phyloP scores from a whole-genome alignment of 2,329 filamentous ascomycete genomes.

The Sporothrix phasma region DNA sequence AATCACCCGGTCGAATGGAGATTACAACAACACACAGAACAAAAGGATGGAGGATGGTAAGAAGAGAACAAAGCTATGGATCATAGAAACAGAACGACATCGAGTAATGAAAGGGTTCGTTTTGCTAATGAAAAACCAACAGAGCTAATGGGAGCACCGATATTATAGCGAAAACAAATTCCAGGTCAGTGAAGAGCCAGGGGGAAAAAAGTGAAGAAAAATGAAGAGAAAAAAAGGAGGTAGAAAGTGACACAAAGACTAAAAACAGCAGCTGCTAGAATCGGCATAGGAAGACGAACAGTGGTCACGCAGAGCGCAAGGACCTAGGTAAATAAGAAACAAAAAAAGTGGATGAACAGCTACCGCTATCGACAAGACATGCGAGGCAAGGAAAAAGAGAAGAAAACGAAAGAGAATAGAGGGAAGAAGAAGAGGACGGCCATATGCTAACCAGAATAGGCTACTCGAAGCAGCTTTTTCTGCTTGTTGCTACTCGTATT shows the following conservation, averaged over 20 bases:
- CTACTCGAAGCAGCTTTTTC: not conserved
- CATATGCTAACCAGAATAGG: slow-evolving; percentile 7
- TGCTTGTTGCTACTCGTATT: not conserved
- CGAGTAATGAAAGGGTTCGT: no score
- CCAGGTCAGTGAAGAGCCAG: not conserved
- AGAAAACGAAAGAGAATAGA: not conserved
- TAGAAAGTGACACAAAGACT: not conserved
- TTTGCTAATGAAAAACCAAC: slow-evolving; percentile 1
- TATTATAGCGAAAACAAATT: slow-evolving; percentile 4
- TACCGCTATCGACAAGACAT: not conserved
- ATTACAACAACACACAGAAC: not conserved
- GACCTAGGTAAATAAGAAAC: not conserved
- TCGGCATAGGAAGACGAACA: not conserved
- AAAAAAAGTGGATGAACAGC: slow-evolving; percentile 6
- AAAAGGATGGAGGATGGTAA: not conserved
- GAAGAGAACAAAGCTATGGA: not conserved
- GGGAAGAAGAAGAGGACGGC: not conserved
- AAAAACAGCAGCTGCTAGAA: slow-evolving; percentile 3
- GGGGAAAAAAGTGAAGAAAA: not conserved
- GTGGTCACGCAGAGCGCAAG: not conserved
- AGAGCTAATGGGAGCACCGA: not conserved
- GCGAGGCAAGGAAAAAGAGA: not conserved
- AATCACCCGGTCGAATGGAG: not conserved
- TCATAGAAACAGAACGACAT: no score
- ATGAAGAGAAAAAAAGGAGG: not conserved